phyloP scores from a whole-genome alignment of 2,329 filamentous ascomycete genomes.

The Waltergamsia citrina region DNA sequence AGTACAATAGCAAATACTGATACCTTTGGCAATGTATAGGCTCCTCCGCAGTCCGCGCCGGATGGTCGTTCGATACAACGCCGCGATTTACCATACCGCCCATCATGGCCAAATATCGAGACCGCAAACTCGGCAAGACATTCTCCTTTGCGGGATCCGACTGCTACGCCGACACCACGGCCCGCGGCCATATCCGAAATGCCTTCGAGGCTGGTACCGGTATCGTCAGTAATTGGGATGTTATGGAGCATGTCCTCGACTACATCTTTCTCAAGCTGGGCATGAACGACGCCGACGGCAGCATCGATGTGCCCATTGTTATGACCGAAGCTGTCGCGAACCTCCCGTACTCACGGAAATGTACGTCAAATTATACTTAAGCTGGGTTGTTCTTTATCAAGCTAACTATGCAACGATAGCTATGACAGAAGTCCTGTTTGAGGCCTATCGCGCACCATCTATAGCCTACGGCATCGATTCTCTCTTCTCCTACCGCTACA shows the following conservation, averaged over 20 bases:
- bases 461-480: constrained; percentile 93
- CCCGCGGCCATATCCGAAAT: constrained; percentile 79
- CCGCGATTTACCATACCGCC: constrained; percentile 77
- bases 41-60: constrained; percentile 79
- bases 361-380: constrained; percentile 35
- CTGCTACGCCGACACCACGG: constrained; percentile 89
- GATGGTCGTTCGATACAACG: constrained; percentile 86
- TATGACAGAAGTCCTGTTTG: constrained; percentile 96
- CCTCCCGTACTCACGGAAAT: constrained; percentile 77
- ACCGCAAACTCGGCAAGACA: constrained; percentile 85
- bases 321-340: constrained; percentile 96
- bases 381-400: constrained; percentile 9
- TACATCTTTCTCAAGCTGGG: constrained; percentile 93
- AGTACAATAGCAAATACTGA: not conserved
- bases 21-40: constrained; percentile 38
- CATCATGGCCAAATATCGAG: constrained; percentile 89
- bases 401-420: too few species aligned
- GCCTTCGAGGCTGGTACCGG: constrained; percentile 87
- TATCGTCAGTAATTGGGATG: constrained; percentile 95
- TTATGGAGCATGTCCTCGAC: constrained; percentile 88
- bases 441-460: constrained; percentile 86
- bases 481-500: constrained; percentile 90
- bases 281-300: constrained; percentile 64
- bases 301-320: constrained; percentile 77
- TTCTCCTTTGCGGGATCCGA: constrained; percentile 89